Percentiles rank a stretch among this genome's conserved stretches.
phyloP scores from a whole-genome alignment of 2,329 filamentous ascomycete genomes.

The Pseudovirgaria hyperparasitica region DNA sequence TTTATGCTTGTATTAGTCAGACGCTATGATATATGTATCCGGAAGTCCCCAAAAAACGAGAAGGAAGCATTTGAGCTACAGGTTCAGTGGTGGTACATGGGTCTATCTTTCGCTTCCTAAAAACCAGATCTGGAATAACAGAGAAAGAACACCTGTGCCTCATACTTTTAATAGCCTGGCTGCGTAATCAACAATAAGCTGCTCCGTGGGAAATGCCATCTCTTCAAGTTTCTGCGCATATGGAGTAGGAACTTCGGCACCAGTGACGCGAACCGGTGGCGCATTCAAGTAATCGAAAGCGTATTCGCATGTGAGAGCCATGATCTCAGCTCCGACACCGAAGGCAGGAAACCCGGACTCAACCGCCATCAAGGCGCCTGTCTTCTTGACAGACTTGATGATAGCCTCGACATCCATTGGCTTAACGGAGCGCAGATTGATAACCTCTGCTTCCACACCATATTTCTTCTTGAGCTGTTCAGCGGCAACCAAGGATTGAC shows the following conservation, averaged over 20 bases:
- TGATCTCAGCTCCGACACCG: conserved; percentile 82
- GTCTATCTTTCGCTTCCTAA: too few species aligned
- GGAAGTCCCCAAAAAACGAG: too few species aligned
- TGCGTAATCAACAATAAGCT: conserved; percentile 74
- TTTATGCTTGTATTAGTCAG: too few species aligned
- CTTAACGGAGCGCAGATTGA: conserved; percentile 97
- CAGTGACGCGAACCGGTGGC: conserved; percentile 85
- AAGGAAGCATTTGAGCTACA: too few species aligned
- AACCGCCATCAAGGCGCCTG: conserved; percentile 75
- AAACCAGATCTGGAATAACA: too few species aligned
- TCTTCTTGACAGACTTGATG: conserved; percentile 98
- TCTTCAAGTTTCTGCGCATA: conserved; percentile 89
- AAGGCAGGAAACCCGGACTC: conserved; percentile 96
- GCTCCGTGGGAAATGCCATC: conserved; percentile 86
- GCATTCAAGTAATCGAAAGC: conserved; percentile 95
- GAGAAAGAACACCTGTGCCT: too few species aligned
- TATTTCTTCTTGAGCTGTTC: conserved; percentile 93
- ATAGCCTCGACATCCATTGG: conserved; percentile 92
- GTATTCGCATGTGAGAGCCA: conserved; percentile 94
- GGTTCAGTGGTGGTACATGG: too few species aligned
- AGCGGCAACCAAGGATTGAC: conserved; percentile 77
- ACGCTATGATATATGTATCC: too few species aligned
- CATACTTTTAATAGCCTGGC: conserved; percentile 80
- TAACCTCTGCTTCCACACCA: conserved; percentile 87
- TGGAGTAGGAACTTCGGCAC: conserved; percentile 92